Conservation (phyloP, 2,329 filamentous ascomycete species). For the Pestalotiopsis sp. region DNA sequence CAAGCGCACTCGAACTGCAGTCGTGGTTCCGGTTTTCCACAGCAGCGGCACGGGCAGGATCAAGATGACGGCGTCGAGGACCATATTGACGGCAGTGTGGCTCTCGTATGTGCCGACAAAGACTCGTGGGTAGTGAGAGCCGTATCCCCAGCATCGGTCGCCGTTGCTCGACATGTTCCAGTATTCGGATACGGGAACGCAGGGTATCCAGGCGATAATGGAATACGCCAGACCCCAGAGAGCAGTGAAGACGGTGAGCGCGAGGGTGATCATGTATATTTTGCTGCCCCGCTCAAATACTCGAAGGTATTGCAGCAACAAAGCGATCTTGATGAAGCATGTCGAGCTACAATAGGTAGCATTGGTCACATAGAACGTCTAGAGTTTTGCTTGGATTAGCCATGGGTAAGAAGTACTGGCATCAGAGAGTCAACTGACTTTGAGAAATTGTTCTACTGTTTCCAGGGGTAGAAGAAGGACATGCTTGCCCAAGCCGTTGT, state of each 20-base stretch:
- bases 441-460: constrained; percentile 21
- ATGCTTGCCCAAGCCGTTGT: constrained; percentile 28
- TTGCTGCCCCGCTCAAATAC: constrained; percentile 25
- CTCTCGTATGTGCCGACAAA: constrained; percentile 36
- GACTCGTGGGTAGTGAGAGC: constrained; percentile 24
- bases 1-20: constrained; percentile 29
- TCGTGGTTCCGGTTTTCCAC: constrained; percentile 25
- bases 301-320: constrained; percentile 30
- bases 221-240: constrained; percentile 34
- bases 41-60: constrained; percentile 35
- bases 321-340: constrained; percentile 29
- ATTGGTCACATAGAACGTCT: constrained; percentile 30
- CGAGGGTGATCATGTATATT: constrained; percentile 23
- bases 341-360: constrained; percentile 27
- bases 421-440: constrained; percentile 6
- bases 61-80: constrained; percentile 35
- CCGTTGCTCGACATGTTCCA: constrained; percentile 21
- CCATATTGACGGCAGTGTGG: constrained; percentile 37
- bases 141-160: constrained; percentile 32
- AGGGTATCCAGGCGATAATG: constrained; percentile 35
- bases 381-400: background rate
- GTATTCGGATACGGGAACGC: constrained; percentile 25
- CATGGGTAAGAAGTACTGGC: background rate
- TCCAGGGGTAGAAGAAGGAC: constrained; percentile 22
- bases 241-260: constrained; percentile 28